phyloP scores from a whole-genome alignment of 805 yeast species.

The Metschnikowia lunata region DNA sequence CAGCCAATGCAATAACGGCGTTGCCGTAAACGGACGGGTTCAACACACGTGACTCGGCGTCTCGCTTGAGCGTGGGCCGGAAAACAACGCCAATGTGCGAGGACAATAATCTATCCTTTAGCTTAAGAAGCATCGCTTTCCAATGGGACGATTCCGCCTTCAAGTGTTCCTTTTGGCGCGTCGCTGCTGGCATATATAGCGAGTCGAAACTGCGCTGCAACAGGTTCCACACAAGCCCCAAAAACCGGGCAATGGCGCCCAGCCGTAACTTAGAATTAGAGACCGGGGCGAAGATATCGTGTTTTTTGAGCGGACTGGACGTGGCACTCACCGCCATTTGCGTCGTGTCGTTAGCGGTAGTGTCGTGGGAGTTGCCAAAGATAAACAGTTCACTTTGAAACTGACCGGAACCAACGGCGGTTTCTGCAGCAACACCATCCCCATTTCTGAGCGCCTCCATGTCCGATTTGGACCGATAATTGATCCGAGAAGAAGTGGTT shows the following conservation, averaged over 20 bases:
- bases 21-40: slow-evolving; percentile 57
- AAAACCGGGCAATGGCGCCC: background rate
- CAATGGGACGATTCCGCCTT: background rate
- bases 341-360: slow-evolving; percentile 9
- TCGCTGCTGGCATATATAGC: slow-evolving; percentile 1
- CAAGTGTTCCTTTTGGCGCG: slow-evolving; percentile 3
- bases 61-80: slow-evolving; percentile 41
- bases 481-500: slow-evolving; percentile 42
- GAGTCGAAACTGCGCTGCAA: background rate
- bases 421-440: slow-evolving; percentile 5
- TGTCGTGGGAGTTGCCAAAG: slow-evolving; percentile 34
- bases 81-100: slow-evolving; percentile 35
- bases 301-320: slow-evolving; percentile 10
- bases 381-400: slow-evolving; percentile 11
- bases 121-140: slow-evolving; percentile 1
- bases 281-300: background rate
- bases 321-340: slow-evolving; percentile 13
- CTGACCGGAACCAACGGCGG: slow-evolving; percentile 5
- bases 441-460: slow-evolving; percentile 23
- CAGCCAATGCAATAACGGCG: slow-evolving; percentile 56
- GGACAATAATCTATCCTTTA: slow-evolving; percentile 24
- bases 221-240: slow-evolving; percentile 1
- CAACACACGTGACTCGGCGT: slow-evolving; percentile 57
- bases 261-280: background rate
- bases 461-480: slow-evolving; percentile 30